Base-by-base conservation (phyloP, 179 eudicot genomes). In the Spinacia oleracea region DNA sequence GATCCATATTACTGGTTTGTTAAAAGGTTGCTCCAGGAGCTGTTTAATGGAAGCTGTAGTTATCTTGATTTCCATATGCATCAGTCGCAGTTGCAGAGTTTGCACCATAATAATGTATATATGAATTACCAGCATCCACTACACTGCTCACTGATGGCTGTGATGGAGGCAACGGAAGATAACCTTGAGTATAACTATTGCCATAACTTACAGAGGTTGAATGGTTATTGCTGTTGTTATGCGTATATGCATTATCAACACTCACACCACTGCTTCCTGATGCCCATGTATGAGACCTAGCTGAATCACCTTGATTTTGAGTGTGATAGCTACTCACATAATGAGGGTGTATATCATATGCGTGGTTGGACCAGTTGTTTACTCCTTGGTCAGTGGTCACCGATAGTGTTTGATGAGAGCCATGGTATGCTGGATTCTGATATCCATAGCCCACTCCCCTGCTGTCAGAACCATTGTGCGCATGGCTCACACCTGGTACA, bases 21-120 rank as follows among this genome's bases (percentile, higher is more conserved):
- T 77, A 82, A 74, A 63, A 62, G n/a, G 27, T 50, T 70, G 79
- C 25, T 45, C 20, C 72, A 27, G 76, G 64, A 25, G 27, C 69
- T 9, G 64, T 55, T 53, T 79, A 82, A 23, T 68, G 29, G 58
- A 12, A 20, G 31, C 62, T 62, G 31, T 69, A 76, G 59, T 76
- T 66, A 25, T 71, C 66, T 76, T 83, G 83, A 80, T 72, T 55
- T 72, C 59, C 75, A 74, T 72, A 60, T 5, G 46, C 83, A 67
- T 43, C 16, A 63, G 80, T 59, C 77, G 25, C 45, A 64, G 8
- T 55, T 56, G 70, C 75, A 42, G 65, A 11, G 79, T 29, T 63
- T 15, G 64, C 72, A 64, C 43, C 9, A 15, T 35, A 25, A 14
- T 72, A 35, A 31, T 78, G 59, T 27, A 35, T 11, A 65, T 75